Evolutionary conservation across 2,329 filamentous ascomycete species (phyloP).

Genomic region (Fusarium pseudograminearum): DNA sequence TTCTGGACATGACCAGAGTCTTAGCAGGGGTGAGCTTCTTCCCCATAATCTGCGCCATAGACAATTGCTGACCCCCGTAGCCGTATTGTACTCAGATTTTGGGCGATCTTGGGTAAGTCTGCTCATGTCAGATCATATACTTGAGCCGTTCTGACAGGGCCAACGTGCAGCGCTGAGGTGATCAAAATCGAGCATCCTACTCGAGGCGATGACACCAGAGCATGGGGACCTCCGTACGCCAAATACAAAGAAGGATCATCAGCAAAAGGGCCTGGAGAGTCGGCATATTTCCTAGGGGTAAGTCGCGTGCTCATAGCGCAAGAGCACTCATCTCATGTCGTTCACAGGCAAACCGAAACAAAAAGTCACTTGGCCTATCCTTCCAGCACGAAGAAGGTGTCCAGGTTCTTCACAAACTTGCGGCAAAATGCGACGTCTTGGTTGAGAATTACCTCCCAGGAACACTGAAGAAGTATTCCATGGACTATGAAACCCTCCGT

Average conservation of each 20-base stretch:
- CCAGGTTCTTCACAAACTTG: conserved; percentile 86
- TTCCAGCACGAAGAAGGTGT: conserved; percentile 89
- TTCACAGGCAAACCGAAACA: conserved; percentile 90
- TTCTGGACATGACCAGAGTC: conserved; percentile 97
- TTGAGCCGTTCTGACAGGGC: conserved; percentile 24
- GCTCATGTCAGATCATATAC: conserved; percentile 5
- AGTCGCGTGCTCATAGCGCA: conserved; percentile 21
- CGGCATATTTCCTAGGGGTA: conserved; percentile 93
- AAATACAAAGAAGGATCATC: conserved; percentile 73
- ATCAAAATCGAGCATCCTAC: conserved; percentile 97
- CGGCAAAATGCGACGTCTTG: conserved; percentile 86
- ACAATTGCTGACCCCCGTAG: conserved; percentile 59
- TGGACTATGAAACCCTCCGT: conserved; percentile 86
- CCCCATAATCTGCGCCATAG: neutral
- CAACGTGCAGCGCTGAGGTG: conserved; percentile 79
- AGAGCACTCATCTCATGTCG: conserved; percentile 29
- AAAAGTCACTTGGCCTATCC: conserved; percentile 91
- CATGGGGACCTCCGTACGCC: conserved; percentile 96
- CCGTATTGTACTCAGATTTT: conserved; percentile 98
- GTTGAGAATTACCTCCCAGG: conserved; percentile 98
- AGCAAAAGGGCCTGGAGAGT: conserved; percentile 82
- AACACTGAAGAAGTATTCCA: conserved; percentile 86
- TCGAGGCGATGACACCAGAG: conserved; percentile 91
- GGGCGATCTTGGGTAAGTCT: conserved; percentile 88
- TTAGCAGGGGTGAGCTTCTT: conserved; percentile 81